These are phyloP conservation scores for Cinchona pubescens DNA, from an alignment of 257 asterid genomes.

Conservation along the genomic window DNA sequence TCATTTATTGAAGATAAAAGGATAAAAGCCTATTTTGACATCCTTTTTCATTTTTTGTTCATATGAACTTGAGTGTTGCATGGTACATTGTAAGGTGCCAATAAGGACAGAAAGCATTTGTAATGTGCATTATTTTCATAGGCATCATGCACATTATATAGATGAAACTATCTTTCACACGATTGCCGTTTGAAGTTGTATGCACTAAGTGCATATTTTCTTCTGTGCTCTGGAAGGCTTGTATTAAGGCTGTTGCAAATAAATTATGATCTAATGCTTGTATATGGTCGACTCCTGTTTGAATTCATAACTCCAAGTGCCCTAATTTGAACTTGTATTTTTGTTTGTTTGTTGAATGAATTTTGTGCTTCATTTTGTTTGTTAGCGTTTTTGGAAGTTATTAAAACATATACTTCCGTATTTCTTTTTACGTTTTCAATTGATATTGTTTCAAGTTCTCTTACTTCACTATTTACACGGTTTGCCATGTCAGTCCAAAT, in stretches of 20 bases:
- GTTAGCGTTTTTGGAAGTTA: not conserved
- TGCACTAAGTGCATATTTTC: not conserved
- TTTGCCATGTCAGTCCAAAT: not conserved
- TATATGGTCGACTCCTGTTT: not conserved
- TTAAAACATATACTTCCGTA: no score
- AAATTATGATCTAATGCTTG: not conserved
- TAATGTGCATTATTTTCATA: not conserved
- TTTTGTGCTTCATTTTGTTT: not conserved
- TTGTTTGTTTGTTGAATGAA: not conserved
- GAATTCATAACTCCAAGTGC: not conserved
- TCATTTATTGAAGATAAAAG: not conserved
- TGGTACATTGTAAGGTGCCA: not conserved
- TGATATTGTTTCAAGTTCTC: not conserved
- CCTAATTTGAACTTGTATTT: not conserved
- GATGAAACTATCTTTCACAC: not conserved
- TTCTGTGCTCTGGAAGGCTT: not conserved
- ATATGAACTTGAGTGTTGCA: not conserved
- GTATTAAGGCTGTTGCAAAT: not conserved
- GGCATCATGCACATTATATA: not conserved
- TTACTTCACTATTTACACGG: not conserved
- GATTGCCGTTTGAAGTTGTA: not conserved
- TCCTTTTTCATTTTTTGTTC: not conserved
- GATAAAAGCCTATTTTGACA: not conserved
- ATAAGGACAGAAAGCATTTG: not conserved
- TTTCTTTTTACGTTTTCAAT: not conserved